Evolutionary conservation across 176 grass and related monocot species (phyloP), one percentile per base, ranked within the genome.

Genomic region (bread wheat (Triticum aestivum)): DNA sequence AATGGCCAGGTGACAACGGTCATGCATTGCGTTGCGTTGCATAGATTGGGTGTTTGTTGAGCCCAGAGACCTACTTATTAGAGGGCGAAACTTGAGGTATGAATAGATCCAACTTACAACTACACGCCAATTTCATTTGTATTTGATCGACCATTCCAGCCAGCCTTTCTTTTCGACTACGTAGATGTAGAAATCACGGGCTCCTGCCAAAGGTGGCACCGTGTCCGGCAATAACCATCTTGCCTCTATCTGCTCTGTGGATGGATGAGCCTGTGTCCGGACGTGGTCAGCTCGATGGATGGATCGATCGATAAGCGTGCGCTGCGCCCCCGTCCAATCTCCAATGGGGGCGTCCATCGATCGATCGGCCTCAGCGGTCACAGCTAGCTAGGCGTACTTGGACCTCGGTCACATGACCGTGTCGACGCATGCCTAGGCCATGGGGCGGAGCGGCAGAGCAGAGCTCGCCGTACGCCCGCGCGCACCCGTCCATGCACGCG

Each of bases 331-430:
- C 14, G 44, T 49, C 80, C 49, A 83, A 72, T 29, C 66, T 49
- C 80, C 33, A 72, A 41, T 29, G 49, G 66, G 65, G 10, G 32
- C 47, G 66, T 83, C 32, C 54, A 59, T 59, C 18, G 1, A 59
- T 59, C 54, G 7, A 59, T 59, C 34, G 47, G 21, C 32, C 44
- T 71, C 47, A 71, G 45, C 79, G 26, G 79, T 54, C 79, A 49
- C 79, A 21, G 34, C 34, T 35, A 35, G 75, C 51, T 59, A 23
- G 51, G 10, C 52, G 62, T 65, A 65, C 62, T 26, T 65, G 44
- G 20, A 79, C 35, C 58, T 64, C 35, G 68, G 68, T 71, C 77
- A 79, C 77, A 64, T 79, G 77, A 6, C 77, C 34, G 3, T 79
- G 58, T 64, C 77, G 12, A 79, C 37, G 77, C 77, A 27, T 79